These are phyloP conservation scores for Paxillus rubicundulus DNA, from an alignment of 768 basidiomycete genomes.

Conservation along the genomic window DNA sequence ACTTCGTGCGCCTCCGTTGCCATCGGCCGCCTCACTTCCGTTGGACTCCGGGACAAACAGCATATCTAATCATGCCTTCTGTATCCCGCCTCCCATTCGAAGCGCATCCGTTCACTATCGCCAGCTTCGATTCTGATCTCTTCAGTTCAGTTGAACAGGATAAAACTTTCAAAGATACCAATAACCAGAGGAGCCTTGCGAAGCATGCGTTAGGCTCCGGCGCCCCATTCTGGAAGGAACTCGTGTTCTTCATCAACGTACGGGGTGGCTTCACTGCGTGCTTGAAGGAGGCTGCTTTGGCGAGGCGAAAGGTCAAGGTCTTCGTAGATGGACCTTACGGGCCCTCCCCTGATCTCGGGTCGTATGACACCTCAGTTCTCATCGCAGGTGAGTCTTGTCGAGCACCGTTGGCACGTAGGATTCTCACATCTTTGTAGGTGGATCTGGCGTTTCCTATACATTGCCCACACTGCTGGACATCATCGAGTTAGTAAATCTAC, in stretches of 20 bases:
- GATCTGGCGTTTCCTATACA: conserved; percentile 45
- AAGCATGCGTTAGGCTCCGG: conserved; percentile 1
- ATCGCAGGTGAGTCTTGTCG: conserved; percentile 37
- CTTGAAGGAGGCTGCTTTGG: conserved; percentile 32
- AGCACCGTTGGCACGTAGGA: background rate
- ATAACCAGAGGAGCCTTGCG: background rate
- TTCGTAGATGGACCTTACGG: conserved; percentile 59
- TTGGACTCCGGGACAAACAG: conserved; percentile 50
- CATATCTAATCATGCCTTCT: conserved; percentile 46
- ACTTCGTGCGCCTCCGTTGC: conserved; percentile 44
- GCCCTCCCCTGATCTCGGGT: conserved; percentile 35
- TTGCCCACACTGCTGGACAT: conserved; percentile 39
- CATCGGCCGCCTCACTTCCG: conserved; percentile 43
- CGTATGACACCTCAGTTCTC: conserved; percentile 43
- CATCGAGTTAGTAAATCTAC: conserved; percentile 32
- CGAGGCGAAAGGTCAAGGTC: conserved; percentile 36
- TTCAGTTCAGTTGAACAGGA: background rate
- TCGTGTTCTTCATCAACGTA: conserved; percentile 55
- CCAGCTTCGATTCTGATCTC: conserved; percentile 30
- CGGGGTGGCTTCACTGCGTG: conserved; percentile 54
- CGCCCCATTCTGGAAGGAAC: conserved; percentile 30
- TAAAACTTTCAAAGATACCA: conserved; percentile 6
- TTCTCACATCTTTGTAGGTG: conserved; percentile 25
- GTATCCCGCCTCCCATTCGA: conserved; percentile 43
- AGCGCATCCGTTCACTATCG: conserved; percentile 57